These are phyloP conservation scores for Solanum hybrid DNA, from an alignment of 305 asterid genomes.

Conservation along the genomic window DNA sequence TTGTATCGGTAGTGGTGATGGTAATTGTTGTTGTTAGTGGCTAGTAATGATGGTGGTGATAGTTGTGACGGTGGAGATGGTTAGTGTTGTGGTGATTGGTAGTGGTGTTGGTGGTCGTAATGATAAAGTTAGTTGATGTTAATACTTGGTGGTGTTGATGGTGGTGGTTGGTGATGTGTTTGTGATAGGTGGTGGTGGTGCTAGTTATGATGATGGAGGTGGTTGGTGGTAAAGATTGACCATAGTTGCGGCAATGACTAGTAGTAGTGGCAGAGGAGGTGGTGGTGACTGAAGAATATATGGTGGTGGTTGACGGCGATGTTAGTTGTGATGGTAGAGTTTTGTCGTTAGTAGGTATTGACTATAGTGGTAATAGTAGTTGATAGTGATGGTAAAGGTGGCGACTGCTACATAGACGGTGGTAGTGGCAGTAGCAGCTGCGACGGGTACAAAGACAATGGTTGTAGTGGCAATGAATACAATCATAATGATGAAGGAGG, in stretches of 20 bases:
- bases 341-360: too few species aligned
- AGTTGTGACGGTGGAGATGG: background rate
- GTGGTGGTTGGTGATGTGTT: background rate
- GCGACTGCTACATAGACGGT: background rate
- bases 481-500: background rate
- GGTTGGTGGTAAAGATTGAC: background rate
- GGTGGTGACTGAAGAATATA: background rate
- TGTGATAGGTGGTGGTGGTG: background rate
- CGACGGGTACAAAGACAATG: background rate
- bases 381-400: background rate
- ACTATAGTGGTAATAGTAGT: background rate
- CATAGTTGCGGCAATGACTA: background rate
- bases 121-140: background rate
- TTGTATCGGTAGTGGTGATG: background rate
- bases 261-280: background rate
- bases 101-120: background rate
- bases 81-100: too few species aligned
- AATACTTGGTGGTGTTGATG: background rate
- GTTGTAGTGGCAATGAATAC: background rate
- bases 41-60: background rate
- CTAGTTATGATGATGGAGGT: background rate
- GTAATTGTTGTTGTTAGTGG: background rate
- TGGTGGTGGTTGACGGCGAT: background rate
- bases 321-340: background rate
- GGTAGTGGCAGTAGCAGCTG: background rate